Evolutionary conservation across 371 early-diverging fungal species (phyloP), one percentile per base, ranked within the genome.

Genomic region (Mortierella sp.): DNA sequence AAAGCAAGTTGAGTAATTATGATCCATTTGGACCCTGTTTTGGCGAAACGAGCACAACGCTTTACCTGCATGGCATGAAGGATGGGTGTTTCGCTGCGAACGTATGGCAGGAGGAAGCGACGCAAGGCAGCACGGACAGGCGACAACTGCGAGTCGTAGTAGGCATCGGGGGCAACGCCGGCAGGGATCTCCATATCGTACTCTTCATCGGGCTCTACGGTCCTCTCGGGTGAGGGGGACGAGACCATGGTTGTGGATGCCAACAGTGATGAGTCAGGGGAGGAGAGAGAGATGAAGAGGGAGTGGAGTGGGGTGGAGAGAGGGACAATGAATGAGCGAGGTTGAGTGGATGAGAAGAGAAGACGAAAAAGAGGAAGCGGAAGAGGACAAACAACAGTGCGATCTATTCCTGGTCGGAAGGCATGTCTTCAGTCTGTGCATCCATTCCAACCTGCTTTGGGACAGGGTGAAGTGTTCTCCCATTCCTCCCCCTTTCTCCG

Each of bases 11-110:
- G 13, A 19, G 16, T n/a, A 5, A 18, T 45, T 7, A 12, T 19
- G 19, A 45, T 45, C n/a, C 5, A 18, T 18, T 7, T 5, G 12
- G 45, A 12, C 19, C 5, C 19, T 45, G 45, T 16, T 48, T 8
- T 26, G 21, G n/a, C n/a, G n/a, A n/a, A n/a, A n/a, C n/a, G n/a
- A n/a, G n/a, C n/a, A n/a, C n/a, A n/a, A n/a, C n/a, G n/a, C n/a
- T 13, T 64, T 80, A 88, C 89, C 84, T 88, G 89, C 71, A 88
- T 76, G 14, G 82, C 58, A 39, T 87, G 85, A 26, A 88, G 68
- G 48, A 82, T 69, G 51, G 84, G 84, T 14, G 89, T 86, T 63
- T 88, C 89, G 47, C 61, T 69, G 3, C 87, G 85, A 45, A 88
- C 72, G 24, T 82, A 59, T 8, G 89, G 89, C 26, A 87, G 47